These are phyloP conservation scores for Geotrichum candidum DNA, from an alignment of 1,139 yeast genomes.

Conservation along the genomic window DNA sequence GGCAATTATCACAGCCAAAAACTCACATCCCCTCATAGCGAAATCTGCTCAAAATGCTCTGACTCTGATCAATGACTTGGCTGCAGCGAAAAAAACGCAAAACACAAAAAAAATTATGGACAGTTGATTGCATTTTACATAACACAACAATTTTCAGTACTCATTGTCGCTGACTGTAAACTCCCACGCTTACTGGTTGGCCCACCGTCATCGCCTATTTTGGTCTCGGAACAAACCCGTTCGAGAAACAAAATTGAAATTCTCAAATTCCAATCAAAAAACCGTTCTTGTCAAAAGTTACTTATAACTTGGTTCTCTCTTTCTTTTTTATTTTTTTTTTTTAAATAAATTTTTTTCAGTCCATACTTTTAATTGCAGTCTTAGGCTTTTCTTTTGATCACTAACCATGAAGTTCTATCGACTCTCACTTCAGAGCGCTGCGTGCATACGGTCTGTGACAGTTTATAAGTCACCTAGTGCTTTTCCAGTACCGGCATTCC, in stretches of 20 bases:
- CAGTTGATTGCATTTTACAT: too few relatives aligned
- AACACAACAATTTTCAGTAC: too few relatives aligned
- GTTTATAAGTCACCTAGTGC: background rate
- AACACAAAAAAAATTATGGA: too few relatives aligned
- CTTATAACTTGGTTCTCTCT: background rate
- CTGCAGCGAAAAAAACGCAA: too few relatives aligned
- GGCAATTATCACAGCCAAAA: too few relatives aligned
- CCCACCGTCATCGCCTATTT: background rate
- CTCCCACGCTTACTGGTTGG: background rate
- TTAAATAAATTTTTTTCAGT: background rate
- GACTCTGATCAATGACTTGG: too few relatives aligned
- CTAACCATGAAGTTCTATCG: background rate
- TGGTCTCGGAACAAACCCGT: background rate
- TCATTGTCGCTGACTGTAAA: background rate
- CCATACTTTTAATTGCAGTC: background rate
- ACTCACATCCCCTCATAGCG: too few relatives aligned
- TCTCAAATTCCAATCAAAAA: background rate
- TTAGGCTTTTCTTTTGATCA: background rate
- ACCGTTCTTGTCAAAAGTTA: background rate
- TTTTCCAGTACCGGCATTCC: background rate
- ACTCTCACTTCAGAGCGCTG: background rate
- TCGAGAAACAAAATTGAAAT: background rate
- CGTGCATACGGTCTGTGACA: background rate
- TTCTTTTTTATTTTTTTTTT: background rate
- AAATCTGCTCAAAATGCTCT: too few relatives aligned